Evolutionary conservation across 139 green algal genomes (phyloP).

Genomic region (Coccomyxa sp.): DNA sequence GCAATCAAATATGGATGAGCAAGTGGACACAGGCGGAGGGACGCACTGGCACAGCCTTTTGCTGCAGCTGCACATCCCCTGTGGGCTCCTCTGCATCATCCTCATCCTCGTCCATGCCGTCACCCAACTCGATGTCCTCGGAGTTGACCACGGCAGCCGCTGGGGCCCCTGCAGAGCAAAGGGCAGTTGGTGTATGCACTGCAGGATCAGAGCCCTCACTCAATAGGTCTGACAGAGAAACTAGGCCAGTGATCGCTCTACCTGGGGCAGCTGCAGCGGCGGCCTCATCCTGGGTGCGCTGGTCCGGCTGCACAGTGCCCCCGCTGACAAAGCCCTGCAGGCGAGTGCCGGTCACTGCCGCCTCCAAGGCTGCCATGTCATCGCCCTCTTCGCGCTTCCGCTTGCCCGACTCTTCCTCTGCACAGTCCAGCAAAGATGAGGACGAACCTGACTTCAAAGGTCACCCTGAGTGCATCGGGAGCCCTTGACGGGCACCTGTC

Average conservation of each 20-base stretch:
- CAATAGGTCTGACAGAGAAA: neutral
- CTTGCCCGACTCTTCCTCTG: neutral
- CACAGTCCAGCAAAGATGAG: conserved; percentile 25
- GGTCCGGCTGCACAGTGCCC: conserved; percentile 63
- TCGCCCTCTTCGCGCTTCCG: conserved; percentile 39
- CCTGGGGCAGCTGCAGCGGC: conserved; percentile 5
- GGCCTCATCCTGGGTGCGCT: conserved; percentile 1
- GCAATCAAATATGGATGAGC: too few species aligned
- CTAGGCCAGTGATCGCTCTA: neutral
- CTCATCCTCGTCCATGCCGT: conserved; percentile 37
- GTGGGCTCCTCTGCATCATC: conserved; percentile 25
- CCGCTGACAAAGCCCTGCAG: conserved; percentile 81
- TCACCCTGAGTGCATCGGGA: too few species aligned
- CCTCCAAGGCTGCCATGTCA: conserved; percentile 81
- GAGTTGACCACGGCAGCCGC: conserved; percentile 58
- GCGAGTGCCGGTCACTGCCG: conserved; percentile 29
- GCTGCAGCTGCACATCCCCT: conserved; percentile 51
- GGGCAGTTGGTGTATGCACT: neutral
- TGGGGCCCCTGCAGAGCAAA: conserved; percentile 9
- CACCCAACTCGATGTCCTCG: conserved; percentile 88
- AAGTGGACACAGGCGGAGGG: too few species aligned
- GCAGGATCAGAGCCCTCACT: too few species aligned
- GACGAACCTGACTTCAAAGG: neutral
- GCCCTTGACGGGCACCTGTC: too few species aligned
- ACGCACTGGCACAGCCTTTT: conserved; percentile 75